phyloP scores from a whole-genome alignment of 306 rosid genomes.

The Inga leiocalycina region DNA sequence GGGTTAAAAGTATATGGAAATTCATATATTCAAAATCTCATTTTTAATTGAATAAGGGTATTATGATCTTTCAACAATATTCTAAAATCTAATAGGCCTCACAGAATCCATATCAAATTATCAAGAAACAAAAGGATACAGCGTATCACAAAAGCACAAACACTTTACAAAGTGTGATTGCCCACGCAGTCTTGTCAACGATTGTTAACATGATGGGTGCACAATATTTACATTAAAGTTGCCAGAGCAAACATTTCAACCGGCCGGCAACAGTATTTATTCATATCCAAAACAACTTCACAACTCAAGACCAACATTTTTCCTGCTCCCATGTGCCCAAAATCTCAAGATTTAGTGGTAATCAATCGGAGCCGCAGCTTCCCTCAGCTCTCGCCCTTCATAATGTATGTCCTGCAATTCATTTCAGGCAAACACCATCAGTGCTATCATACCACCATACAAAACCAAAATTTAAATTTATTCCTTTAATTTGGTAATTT shows the following conservation, averaged over 20 bases:
- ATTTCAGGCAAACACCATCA: slow-evolving; percentile 28
- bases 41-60: no score
- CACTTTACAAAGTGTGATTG: background rate
- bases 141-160: background rate
- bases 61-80: no score
- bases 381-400: slow-evolving; percentile 65
- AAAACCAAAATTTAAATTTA: background rate
- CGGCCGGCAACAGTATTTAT: background rate
- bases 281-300: background rate
- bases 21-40: no score
- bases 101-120: background rate
- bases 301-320: background rate
- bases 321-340: background rate
- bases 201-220: background rate
- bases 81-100: no score
- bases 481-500: background rate
- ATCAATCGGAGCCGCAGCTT: slow-evolving; percentile 28
- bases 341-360: background rate
- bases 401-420: slow-evolving; percentile 71
- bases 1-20: no score
- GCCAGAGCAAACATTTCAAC: background rate
- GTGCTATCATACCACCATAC: background rate
- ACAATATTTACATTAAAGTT: slow-evolving; percentile 24
- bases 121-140: background rate
- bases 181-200: background rate